A percentile compares a stretch with the other conserved stretches of the same genome.
Evolutionary conservation across 495 filamentous ascomycete species (phyloP).

Genomic region (Podospora pseudocomata): DNA sequence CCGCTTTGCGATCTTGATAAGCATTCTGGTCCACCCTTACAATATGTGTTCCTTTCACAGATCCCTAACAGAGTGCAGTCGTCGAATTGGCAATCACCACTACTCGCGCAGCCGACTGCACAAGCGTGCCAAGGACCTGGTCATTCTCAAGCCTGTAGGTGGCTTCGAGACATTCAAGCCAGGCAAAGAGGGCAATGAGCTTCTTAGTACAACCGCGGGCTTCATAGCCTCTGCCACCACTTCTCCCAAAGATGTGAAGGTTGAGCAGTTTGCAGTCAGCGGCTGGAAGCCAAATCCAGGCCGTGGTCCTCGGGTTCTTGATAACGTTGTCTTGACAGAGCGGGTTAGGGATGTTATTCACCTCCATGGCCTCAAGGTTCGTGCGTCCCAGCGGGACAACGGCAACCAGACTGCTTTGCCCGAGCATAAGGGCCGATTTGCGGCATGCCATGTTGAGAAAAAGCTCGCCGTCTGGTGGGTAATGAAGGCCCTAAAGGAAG

Average conservation of each 20-base stretch:
- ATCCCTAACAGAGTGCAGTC: not conserved
- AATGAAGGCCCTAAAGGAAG: conserved; percentile 6
- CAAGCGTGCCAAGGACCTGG: not conserved
- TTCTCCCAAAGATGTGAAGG: not conserved
- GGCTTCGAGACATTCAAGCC: not conserved
- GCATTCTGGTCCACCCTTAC: not conserved
- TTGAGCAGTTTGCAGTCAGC: conserved; percentile 12
- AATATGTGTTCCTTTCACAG: not conserved
- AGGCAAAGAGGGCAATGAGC: not conserved
- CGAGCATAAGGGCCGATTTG: conserved; percentile 15
- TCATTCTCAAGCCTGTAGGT: not conserved
- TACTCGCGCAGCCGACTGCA: not conserved
- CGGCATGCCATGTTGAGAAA: conserved; percentile 12
- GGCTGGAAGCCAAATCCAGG: conserved; percentile 10
- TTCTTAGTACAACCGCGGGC: conserved; percentile 7
- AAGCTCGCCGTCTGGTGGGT: conserved; percentile 19
- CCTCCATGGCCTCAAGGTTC: conserved; percentile 6
- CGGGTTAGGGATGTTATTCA: conserved; percentile 5
- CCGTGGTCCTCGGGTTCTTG: conserved; percentile 1
- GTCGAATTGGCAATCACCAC: not conserved
- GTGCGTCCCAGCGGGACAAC: conserved; percentile 1
- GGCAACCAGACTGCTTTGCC: not conserved
- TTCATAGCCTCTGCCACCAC: conserved; percentile 8
- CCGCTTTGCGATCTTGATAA: conserved; percentile 14
- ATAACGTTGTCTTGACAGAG: conserved; percentile 7